Base-by-base conservation (phyloP, 139 green algal species). In the Haematococcus lacustris region DNA sequence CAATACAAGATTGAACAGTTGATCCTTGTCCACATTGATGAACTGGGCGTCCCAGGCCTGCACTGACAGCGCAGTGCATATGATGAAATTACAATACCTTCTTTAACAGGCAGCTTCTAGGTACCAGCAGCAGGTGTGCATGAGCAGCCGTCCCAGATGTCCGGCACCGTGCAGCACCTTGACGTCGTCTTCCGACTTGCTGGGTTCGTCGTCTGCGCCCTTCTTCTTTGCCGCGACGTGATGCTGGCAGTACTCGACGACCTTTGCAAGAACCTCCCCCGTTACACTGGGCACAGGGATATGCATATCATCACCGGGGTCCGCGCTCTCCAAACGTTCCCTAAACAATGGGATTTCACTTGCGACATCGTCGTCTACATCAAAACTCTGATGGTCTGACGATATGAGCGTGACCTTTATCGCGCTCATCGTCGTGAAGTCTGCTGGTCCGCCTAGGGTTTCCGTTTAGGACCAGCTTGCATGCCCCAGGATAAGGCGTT, bases 1-100 rank as follows among this genome's bases (percentile, higher is more conserved):
- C 86, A 99, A 71, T 65, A 99, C 99, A n/a, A 99, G 86, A 76
- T 99, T 94, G 68, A 99, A 99, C 25, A 99, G 87, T 3, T 90
- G 95, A 1, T 78, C 82, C 70, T 99, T 93, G 76, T 99, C 96
- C n/a, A 98, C 92, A 73, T 97, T 97, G 41, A 96, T 88, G 68
- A 98, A 99, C 67, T 98, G 93, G 2, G 78, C 80, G 77, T 99
- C 94, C 88, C 91, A 99, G 21, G 72, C 68, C 83, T 95, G 93
- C 13, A 4, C 57, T 37, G 32, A 64, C 17, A 5, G 17, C 17
- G 47, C 47, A 57, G 21, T 13, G 21, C 13, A 57, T 57, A 28
- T 21, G 21, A 57, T 21, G 21, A 21, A 28, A 57, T 13, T 57
- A 57, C 47, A 57, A 57, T 21, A 57, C 47, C 13, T 57, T 57